Conservation (phyloP, 345 rosid genomes). For the Hirschfeldia incana region DNA sequence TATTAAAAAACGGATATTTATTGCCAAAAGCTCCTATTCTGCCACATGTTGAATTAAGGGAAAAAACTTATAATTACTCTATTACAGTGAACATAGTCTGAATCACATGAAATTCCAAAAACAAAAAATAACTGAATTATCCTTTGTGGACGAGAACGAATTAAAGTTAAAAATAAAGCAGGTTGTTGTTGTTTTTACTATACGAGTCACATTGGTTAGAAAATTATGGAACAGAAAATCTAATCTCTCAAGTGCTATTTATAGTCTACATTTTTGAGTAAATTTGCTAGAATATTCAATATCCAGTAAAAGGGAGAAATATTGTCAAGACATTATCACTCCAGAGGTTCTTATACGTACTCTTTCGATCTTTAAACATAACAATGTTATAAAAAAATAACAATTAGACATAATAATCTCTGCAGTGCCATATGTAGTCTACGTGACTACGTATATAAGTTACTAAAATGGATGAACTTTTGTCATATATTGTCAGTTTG, state of each 20-base stretch:
- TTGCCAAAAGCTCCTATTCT: slow-evolving; percentile 31
- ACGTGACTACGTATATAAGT: too few relatives aligned
- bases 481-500: too few relatives aligned
- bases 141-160: neutral
- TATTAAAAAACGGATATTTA: slow-evolving; percentile 16
- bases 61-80: neutral
- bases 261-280: slow-evolving; percentile 9
- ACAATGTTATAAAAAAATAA: too few relatives aligned
- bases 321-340: slow-evolving; percentile 8
- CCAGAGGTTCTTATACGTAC: neutral
- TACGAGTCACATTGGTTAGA: slow-evolving; percentile 33
- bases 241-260: slow-evolving; percentile 15
- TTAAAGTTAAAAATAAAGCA: slow-evolving; percentile 4
- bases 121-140: neutral
- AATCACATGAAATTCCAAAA: neutral
- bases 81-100: slow-evolving; percentile 25
- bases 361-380: neutral
- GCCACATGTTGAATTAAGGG: slow-evolving; percentile 30
- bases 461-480: too few relatives aligned
- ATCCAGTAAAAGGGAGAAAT: neutral
- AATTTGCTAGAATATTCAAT: neutral
- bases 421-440: too few relatives aligned
- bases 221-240: slow-evolving; percentile 35
- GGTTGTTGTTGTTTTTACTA: slow-evolving; percentile 29
- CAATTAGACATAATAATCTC: too few relatives aligned